phyloP scores from a whole-genome alignment of 768 basidiomycete genomes.

The Daedaleopsis nitida region DNA sequence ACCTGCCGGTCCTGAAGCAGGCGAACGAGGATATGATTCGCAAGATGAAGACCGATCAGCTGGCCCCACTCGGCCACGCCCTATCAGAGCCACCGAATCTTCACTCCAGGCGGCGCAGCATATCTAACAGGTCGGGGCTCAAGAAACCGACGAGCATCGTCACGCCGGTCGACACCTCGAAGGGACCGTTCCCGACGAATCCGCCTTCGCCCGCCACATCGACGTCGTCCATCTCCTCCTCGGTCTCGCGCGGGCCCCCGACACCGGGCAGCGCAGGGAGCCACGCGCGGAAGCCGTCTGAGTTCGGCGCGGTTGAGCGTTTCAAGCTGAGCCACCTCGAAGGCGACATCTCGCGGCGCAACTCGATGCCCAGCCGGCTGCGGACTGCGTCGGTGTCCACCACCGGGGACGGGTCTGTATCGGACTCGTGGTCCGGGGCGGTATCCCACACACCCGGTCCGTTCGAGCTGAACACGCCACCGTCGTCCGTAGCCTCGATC shows the following conservation, averaged over 20 bases:
- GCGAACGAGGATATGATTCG: conserved; percentile 98
- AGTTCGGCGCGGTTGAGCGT: conserved; percentile 83
- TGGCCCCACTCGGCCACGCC: conserved; percentile 74
- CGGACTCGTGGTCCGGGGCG: conserved; percentile 71
- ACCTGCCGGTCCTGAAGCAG: conserved; percentile 92
- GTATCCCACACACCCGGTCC: conserved; percentile 40
- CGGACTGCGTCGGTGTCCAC: conserved; percentile 85
- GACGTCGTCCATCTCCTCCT: conserved; percentile 88
- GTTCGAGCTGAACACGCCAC: conserved; percentile 64
- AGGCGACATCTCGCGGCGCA: conserved; percentile 65
- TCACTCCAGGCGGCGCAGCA: conserved; percentile 72
- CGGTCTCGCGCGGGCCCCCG: conserved; percentile 77
- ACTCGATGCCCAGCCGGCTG: conserved; percentile 84
- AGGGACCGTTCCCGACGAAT: conserved; percentile 52
- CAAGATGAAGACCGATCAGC: conserved; percentile 90
- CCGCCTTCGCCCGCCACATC: conserved; percentile 93
- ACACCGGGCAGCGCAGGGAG: conserved; percentile 64
- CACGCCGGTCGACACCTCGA: conserved; percentile 49
- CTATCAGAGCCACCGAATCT: conserved; percentile 61
- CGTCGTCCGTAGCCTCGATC: conserved; percentile 84
- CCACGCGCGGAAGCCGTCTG: conserved; percentile 86
- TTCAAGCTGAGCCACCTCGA: conserved; percentile 86
- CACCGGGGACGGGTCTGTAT: conserved; percentile 75
- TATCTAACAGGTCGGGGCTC: conserved; percentile 76
- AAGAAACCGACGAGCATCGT: conserved; percentile 85